Evolutionary conservation across 305 asterid genomes (phyloP).

Genomic region (Fraxinus dipetala): DNA sequence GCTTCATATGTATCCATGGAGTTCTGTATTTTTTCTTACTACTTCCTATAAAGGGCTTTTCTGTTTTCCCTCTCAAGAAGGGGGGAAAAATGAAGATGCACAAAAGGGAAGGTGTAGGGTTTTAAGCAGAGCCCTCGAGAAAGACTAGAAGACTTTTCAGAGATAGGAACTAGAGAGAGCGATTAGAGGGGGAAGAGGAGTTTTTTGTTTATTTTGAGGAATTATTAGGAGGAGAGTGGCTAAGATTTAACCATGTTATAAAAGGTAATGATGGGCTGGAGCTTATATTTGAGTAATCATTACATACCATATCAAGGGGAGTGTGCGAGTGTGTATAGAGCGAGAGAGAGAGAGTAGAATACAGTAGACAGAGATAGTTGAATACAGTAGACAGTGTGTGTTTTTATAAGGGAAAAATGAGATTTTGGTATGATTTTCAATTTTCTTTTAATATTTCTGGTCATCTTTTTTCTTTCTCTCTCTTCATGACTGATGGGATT

Average conservation of each 20-base stretch:
- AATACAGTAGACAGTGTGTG: not conserved
- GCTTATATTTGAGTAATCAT: slow-evolving; percentile 57
- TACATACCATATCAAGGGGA: slow-evolving; percentile 20
- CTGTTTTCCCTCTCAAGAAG: slow-evolving; percentile 17
- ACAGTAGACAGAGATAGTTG: not conserved
- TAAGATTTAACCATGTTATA: slow-evolving; percentile 38
- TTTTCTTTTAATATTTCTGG: not conserved
- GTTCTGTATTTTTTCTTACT: not conserved
- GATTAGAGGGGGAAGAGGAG: slow-evolving; percentile 1
- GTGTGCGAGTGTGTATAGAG: not conserved
- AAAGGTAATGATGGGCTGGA: slow-evolving; percentile 57
- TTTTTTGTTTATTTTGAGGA: slow-evolving; percentile 32
- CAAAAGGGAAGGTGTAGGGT: slow-evolving; percentile 20
- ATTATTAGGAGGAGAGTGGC: slow-evolving; percentile 42
- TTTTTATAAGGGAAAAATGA: not conserved
- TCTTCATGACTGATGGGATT: slow-evolving; percentile 22
- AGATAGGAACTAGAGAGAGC: slow-evolving; percentile 18
- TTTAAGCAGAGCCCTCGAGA: slow-evolving; percentile 14
- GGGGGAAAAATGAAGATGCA: slow-evolving; percentile 1
- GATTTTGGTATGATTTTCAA: not conserved
- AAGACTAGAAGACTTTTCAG: slow-evolving; percentile 22
- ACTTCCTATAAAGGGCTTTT: not conserved
- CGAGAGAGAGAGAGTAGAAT: not conserved
- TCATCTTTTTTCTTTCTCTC: not conserved
- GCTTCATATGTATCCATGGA: slow-evolving; percentile 82